A percentile compares a stretch with the other conserved stretches of the same genome.
phyloP scores from a whole-genome alignment of 139 green algal species.

The Chlorella sp. region DNA sequence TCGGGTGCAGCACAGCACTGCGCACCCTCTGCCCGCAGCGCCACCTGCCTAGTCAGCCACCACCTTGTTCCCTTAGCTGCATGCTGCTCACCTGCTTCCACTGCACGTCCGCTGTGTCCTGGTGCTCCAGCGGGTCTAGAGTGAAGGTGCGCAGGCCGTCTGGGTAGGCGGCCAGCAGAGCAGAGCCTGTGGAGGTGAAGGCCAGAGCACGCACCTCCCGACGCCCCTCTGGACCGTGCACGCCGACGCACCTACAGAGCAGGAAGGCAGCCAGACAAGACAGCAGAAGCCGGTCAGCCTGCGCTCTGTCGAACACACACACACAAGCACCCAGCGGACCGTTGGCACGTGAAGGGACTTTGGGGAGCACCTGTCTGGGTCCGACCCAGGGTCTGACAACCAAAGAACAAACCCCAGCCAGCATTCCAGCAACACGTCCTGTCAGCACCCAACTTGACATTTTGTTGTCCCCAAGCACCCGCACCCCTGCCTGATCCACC shows the following conservation, averaged over 20 bases:
- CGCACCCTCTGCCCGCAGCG: neutral
- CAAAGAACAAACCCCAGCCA: neutral
- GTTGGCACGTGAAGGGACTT: too few relatives aligned
- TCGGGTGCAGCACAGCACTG: neutral
- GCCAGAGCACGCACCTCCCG: conserved; percentile 21
- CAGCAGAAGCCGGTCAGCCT: too few relatives aligned
- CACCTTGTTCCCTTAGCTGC: too few relatives aligned
- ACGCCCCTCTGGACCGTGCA: conserved; percentile 8
- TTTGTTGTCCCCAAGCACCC: too few relatives aligned
- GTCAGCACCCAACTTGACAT: too few relatives aligned
- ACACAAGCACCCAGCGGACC: too few relatives aligned
- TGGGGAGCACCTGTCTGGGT: neutral
- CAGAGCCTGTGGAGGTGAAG: conserved; percentile 9
- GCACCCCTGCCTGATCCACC: too few relatives aligned
- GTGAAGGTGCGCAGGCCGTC: conserved; percentile 35
- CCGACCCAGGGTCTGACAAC: neutral
- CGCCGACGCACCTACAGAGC: neutral
- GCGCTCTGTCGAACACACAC: too few relatives aligned
- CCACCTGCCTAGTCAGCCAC: neutral
- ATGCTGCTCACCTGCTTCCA: conserved; percentile 11
- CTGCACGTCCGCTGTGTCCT: conserved; percentile 12
- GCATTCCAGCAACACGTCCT: neutral
- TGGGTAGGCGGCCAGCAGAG: conserved; percentile 24
- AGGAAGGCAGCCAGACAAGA: too few relatives aligned
- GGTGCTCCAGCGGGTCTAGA: conserved; percentile 9